These are phyloP conservation scores for Tricholoma bakamatsutake DNA, from an alignment of 768 basidiomycete genomes.

Conservation along the genomic window DNA sequence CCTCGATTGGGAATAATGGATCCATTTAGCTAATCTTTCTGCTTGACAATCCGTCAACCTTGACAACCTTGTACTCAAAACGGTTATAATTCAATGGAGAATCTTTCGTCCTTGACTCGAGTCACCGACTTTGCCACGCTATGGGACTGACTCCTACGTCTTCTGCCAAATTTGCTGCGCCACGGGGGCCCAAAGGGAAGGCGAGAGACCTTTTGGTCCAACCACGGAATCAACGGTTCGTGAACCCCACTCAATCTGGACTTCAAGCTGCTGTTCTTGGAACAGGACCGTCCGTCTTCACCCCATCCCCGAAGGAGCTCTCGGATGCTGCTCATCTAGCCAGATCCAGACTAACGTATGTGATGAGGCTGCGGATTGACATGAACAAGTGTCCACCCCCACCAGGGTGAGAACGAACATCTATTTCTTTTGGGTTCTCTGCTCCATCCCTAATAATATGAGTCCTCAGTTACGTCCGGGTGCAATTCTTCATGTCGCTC, in stretches of 20 bases:
- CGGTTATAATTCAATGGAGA: not conserved
- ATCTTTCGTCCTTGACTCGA: not conserved
- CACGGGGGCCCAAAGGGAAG: constrained; percentile 2
- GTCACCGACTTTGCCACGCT: not conserved
- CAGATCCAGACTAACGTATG: not conserved
- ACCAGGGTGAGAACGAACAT: constrained; percentile 7
- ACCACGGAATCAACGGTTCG: not conserved
- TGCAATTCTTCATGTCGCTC: constrained; percentile 11
- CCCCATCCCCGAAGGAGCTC: constrained; percentile 8
- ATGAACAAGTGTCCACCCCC: constrained; percentile 6
- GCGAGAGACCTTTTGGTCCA: not conserved
- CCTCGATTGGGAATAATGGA: not conserved
- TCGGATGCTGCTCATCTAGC: not conserved
- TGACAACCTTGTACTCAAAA: constrained; percentile 1
- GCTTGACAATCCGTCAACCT: not conserved
- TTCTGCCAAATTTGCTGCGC: not conserved
- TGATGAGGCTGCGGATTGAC: not conserved
- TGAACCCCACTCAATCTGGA: not conserved
- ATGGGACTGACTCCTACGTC: constrained; percentile 31
- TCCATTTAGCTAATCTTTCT: not conserved
- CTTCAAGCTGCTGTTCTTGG: not conserved
- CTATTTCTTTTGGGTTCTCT: not conserved
- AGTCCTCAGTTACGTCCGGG: constrained; percentile 11
- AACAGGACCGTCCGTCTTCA: constrained; percentile 7
- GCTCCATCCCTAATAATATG: not conserved